phyloP scores from a whole-genome alignment of 2,329 filamentous ascomycete genomes.

The Xylariaceae sp. region DNA sequence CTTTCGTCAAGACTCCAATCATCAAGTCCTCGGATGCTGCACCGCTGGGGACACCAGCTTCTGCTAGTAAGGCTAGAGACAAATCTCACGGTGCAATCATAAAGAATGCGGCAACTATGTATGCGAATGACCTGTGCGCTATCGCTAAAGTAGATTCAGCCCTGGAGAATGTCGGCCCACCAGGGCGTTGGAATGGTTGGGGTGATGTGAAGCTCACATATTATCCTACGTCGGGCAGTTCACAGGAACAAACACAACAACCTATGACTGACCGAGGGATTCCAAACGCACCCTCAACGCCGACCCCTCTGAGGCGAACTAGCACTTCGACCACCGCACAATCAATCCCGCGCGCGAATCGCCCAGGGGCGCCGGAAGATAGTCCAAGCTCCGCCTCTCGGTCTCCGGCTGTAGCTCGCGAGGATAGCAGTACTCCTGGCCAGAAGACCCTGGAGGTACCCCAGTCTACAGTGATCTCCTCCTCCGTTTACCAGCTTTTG shows the following conservation, averaged over 20 bases:
- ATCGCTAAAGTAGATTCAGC: constrained; percentile 64
- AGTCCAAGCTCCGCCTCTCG: constrained; percentile 43
- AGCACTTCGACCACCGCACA: constrained; percentile 56
- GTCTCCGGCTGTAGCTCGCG: constrained; percentile 43
- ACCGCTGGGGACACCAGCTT: constrained; percentile 56
- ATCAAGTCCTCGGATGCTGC: constrained; percentile 53
- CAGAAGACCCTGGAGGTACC: constrained; percentile 69
- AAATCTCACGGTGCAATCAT: constrained; percentile 51
- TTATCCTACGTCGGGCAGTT: constrained; percentile 58
- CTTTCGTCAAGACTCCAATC: constrained; percentile 75
- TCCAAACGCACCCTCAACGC: constrained; percentile 64
- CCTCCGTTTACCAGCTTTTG: constrained; percentile 60
- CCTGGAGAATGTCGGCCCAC: constrained; percentile 31
- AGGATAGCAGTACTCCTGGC: constrained; percentile 48
- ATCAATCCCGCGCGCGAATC: constrained; percentile 37
- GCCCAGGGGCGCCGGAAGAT: constrained; percentile 51
- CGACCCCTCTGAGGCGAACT: constrained; percentile 74
- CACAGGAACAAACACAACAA: constrained; percentile 30
- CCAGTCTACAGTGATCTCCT: constrained; percentile 54
- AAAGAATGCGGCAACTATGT: constrained; percentile 60
- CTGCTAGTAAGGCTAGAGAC: constrained; percentile 75
- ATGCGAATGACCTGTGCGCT: constrained; percentile 82
- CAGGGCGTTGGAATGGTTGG: constrained; percentile 71
- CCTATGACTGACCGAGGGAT: constrained; percentile 36
- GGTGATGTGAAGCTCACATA: constrained; percentile 80